Conservation (phyloP, 106 monocot species). For the Dendrobium officinale region DNA sequence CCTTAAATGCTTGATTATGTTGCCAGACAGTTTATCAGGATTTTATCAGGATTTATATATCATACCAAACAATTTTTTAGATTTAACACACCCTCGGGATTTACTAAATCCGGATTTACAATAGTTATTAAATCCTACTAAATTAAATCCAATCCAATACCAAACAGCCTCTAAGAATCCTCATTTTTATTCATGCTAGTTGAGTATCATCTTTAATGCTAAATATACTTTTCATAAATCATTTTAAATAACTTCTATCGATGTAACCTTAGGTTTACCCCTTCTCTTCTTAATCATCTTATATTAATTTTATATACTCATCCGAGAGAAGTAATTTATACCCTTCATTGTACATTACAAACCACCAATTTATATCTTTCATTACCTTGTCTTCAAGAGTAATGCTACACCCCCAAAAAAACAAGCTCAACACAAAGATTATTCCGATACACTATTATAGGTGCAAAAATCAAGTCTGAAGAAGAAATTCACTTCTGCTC, state of each 20-base stretch:
- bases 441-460: too few relatives aligned
- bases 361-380: background rate
- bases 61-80: too few relatives aligned
- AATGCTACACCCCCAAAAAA: background rate
- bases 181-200: background rate
- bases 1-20: too few relatives aligned
- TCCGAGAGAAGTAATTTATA: background rate
- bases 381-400: background rate
- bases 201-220: background rate
- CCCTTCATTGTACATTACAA: background rate
- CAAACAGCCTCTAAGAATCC: background rate
- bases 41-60: too few relatives aligned
- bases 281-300: too few relatives aligned
- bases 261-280: too few relatives aligned
- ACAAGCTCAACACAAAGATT: background rate
- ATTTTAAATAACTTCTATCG: background rate
- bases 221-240: background rate
- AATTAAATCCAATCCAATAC: too few relatives aligned
- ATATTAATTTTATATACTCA: background rate
- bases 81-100: too few relatives aligned
- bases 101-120: too few relatives aligned
- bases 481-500: background rate
- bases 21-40: too few relatives aligned
- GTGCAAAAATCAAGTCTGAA: background rate
- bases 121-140: too few relatives aligned